Base-by-base conservation (phyloP, 2,329 filamentous ascomycete species). In the Pestalotiopsis sp. region DNA sequence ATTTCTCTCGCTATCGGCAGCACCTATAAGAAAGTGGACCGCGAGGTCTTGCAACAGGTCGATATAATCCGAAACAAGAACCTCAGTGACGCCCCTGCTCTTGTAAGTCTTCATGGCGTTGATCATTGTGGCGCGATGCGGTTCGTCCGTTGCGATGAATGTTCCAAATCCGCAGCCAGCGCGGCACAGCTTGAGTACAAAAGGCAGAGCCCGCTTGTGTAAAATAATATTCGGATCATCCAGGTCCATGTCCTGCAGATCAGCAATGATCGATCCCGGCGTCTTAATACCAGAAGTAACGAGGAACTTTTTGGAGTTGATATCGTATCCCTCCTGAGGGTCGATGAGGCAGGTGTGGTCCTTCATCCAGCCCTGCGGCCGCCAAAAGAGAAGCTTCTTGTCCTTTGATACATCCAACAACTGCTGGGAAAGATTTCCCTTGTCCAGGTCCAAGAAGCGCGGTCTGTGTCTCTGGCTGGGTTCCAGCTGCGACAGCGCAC, bases 111-210 rank as follows among this genome's bases (percentile, higher is more conserved):
- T 23, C 67, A 74, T 69, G 6, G 73, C 69, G 0, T 23, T 58
- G 13, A 72, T 17, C 61, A 65, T 69, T 4, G 61, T 60, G 2
- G 11, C 20, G 0, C 73, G 69, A 39, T 69, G 69, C 5, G 36
- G 27, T 61, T 73, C 69, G 12, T 38, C 66, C 25, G 68, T 72
- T n/a, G 73, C 69, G 23, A 74, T 69, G 57, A 70, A 74, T 12
- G 73, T 74, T 17, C 73, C 73, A 64, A 73, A 74, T 59, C 73
- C 72, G 39, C 73, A 74, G 6, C 73, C 73, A 11, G 73, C 73
- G 12, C 73, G 68, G 60, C 69, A 73, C 41, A 74, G 70, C 66
- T 74, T 74, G 61, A 74, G 69, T 23, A 74, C 73, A 52, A 74
- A 74, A 9, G 73, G 73, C 17, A 72, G 60, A 11, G 71, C 67